Evolutionary conservation across 2,329 filamentous ascomycete genomes (phyloP), one percentile per base, ranked within the genome.

Genomic region (Penicillium sp.): DNA sequence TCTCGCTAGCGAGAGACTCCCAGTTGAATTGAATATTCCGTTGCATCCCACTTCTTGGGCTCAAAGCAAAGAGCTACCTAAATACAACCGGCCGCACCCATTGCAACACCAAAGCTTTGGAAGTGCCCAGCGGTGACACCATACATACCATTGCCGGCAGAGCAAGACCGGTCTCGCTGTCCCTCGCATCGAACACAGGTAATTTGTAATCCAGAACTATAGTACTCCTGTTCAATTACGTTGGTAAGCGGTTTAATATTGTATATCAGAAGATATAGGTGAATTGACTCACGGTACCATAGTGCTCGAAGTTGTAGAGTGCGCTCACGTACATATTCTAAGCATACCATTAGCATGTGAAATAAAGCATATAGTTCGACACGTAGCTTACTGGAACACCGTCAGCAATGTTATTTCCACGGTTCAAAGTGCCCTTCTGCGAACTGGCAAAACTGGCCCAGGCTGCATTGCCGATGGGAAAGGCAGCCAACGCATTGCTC

Each of bases 401-500:
- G 27, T 69, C 66, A 36, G 19, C 51, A 18, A 38, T 38, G 47
- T 69, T 69, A 35, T 67, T 69, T n/a, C 65, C 67, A 13, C 67
- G 61, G 44, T 61, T 58, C 43, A 69, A 27, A 0, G 65, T 66
- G 7, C 64, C 65, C 10, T 57, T 57, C 38, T 64, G 64, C 14
- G 61, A 56, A 2, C 51, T 32, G 6, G 58, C 67, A 56, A 66
- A 69, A 26, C 45, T 47, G 7, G 65, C 66, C 56, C 63, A 68
- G 2, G 53, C 65, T 30, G 46, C 35, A 23, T 69, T 70, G 2
- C 68, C 68, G 42, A 70, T 70, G 6, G 68, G 68, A 18, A 67
- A 70, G 8, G 68, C 67, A 47, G 68, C 68, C 23, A 70, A 52
- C 5, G 68, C 67, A 61, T 67, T 67, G 51, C 68, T 68, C 4